Percentiles rank a stretch among this genome's conserved stretches.
These are phyloP conservation scores for Populus davidiana DNA, from an alignment of 345 rosid species.

Conservation along the genomic window DNA sequence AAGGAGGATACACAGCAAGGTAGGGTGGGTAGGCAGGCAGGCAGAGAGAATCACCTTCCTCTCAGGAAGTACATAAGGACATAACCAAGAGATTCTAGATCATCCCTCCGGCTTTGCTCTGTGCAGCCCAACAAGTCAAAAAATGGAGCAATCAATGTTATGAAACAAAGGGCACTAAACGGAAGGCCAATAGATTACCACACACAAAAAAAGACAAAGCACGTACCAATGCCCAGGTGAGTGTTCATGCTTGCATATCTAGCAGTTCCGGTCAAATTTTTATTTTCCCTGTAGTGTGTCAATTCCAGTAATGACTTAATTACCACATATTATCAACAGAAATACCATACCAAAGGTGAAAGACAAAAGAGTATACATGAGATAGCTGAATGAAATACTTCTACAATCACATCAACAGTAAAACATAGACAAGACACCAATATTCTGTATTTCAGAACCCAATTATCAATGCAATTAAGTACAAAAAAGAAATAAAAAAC, in stretches of 20 bases:
- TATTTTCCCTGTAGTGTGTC: slow-evolving; percentile 65
- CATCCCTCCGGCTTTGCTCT: slow-evolving; percentile 99
- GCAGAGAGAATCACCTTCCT: slow-evolving; percentile 60
- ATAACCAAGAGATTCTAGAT: slow-evolving; percentile 90
- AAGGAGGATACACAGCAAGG: neutral
- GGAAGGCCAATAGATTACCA: neutral
- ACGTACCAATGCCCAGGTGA: slow-evolving; percentile 86
- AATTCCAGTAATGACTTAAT: neutral
- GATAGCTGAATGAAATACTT: neutral
- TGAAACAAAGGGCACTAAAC: neutral
- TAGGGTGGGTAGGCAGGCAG: slow-evolving; percentile 14
- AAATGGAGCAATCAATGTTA: neutral
- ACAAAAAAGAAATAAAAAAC: no score
- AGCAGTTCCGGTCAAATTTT: slow-evolving; percentile 91
- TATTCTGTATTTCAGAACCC: neutral
- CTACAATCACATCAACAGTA: neutral
- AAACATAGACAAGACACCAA: neutral
- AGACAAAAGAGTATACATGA: neutral
- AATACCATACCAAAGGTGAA: neutral
- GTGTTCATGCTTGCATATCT: slow-evolving; percentile 98
- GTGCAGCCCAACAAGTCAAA: neutral
- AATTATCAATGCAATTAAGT: neutral
- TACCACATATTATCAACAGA: neutral
- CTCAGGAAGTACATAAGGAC: slow-evolving; percentile 90
- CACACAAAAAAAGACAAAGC: neutral